These are phyloP conservation scores for Suhomyces pyralidae DNA, from an alignment of 805 yeast genomes.

Conservation along the genomic window DNA sequence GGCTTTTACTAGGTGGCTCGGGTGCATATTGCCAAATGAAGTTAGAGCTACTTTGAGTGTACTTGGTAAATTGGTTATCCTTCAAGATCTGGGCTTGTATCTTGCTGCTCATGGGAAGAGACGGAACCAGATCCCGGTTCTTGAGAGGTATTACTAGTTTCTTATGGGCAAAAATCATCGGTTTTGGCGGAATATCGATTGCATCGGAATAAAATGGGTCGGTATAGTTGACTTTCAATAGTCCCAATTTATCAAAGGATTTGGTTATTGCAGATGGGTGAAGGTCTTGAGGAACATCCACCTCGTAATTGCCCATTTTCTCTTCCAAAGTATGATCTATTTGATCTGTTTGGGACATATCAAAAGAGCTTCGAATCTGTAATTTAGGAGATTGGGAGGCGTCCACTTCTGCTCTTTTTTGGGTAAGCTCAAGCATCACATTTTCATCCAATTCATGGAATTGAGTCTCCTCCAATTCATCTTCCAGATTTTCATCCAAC, in stretches of 20 bases:
- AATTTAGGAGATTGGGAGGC: not conserved
- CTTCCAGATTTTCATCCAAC: not conserved
- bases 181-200: constrained; percentile 50
- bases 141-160: constrained; percentile 44
- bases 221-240: constrained; percentile 50
- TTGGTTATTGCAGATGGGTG: constrained; percentile 12
- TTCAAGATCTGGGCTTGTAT: not conserved
- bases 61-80: not conserved
- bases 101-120: constrained; percentile 6
- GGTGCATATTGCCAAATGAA: constrained; percentile 44
- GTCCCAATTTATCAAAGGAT: constrained; percentile 42
- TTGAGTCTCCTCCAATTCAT: constrained; percentile 6
- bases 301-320: constrained; percentile 16
- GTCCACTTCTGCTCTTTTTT: constrained; percentile 8
- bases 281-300: constrained; percentile 16
- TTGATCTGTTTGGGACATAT: constrained; percentile 1
- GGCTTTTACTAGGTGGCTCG: constrained; percentile 47
- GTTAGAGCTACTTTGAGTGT: not conserved
- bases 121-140: constrained; percentile 24
- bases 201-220: constrained; percentile 63
- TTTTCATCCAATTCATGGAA: constrained; percentile 15
- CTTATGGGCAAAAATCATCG: constrained; percentile 67
- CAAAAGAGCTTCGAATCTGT: constrained; percentile 16
- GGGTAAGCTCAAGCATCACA: constrained; percentile 19
- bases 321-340: not conserved